Evolutionary conservation across 208 protist species (phyloP).

Genomic region (Blechomonas ayalai): DNA sequence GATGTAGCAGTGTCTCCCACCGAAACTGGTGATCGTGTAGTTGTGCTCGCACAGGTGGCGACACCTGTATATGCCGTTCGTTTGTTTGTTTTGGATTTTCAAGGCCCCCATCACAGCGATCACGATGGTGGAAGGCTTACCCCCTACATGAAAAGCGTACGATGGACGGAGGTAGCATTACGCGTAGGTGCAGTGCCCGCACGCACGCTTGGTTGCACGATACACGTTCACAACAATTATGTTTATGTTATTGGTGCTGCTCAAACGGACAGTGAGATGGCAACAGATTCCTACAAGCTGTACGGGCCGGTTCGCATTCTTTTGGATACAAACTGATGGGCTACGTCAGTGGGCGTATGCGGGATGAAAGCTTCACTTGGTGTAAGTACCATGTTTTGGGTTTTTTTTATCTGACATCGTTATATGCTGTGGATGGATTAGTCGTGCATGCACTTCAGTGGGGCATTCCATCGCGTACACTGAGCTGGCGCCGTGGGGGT

Average conservation of each 20-base stretch:
- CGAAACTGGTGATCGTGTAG: slow-evolving; percentile 14
- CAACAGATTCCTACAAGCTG: slow-evolving; percentile 11
- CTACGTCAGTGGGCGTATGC: too few species aligned
- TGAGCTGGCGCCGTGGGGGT: too few species aligned
- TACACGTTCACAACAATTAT: slow-evolving; percentile 40
- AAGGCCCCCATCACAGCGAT: neutral
- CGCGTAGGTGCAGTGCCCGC: slow-evolving; percentile 27
- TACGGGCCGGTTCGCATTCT: slow-evolving; percentile 16
- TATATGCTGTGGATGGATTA: slow-evolving; percentile 2
- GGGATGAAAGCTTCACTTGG: too few species aligned
- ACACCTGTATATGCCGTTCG: slow-evolving; percentile 18
- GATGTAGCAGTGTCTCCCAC: slow-evolving; percentile 30
- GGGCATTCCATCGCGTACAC: too few species aligned
- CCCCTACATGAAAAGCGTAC: slow-evolving; percentile 14
- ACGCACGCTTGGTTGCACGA: slow-evolving; percentile 20
- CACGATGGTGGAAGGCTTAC: slow-evolving; percentile 6
- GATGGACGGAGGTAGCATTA: slow-evolving; percentile 27
- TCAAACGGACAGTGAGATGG: neutral
- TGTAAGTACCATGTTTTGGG: too few species aligned
- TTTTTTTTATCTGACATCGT: neutral
- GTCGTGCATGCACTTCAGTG: neutral
- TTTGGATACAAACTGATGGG: neutral
- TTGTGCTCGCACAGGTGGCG: slow-evolving; percentile 26
- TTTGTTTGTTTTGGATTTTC: slow-evolving; percentile 28
- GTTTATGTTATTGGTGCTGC: slow-evolving; percentile 29